Base-by-base conservation (phyloP, 1,139 yeast genomes). In the Yamadazyma dendronema region DNA sequence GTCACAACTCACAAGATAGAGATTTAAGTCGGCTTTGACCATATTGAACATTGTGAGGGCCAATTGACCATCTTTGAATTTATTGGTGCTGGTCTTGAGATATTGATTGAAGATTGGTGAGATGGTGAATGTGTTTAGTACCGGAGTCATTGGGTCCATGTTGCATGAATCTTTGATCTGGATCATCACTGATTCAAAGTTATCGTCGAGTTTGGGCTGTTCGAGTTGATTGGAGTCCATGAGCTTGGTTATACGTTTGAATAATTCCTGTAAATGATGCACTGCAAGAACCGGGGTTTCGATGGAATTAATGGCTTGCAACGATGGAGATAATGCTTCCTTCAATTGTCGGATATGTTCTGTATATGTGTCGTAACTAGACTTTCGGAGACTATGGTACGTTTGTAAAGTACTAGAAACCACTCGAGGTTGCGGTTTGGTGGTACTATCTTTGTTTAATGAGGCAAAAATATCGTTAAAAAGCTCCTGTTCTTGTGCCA, bases 51-150 rank as follows among this genome's bases (percentile, higher is more conserved):
- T 39, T 2, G 69, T 52, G 25, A 65, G 39, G 0, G 72, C 61
- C 37, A 67, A 50, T 35, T 60, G 62, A 0, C 74, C 74, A 36
- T 68, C 67, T 33, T 57, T 48, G 40, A 59, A 59, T 38, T 58
- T 57, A 38, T 50, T 53, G 12, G 55, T 49, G 13, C 61, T 42
- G 3, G 52, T 48, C 17, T 58, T 52, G 15, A 71, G 42, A 26
- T 62, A 51, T 15, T 57, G 54, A 47, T 69, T 71, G 46, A 69
- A 54, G 2, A 71, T 43, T 13, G 61, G 50, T 0, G 76, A 74
- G 28, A 69, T 42, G 0, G 76, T 66, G 27, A 62, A 49, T 6
- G 56, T 59, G 37, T 69, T 68, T 34, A 64, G 46, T 1, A 46
- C 40, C 1, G 73, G 72, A 1, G 33, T 32, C 7, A 39, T 35